Evolutionary conservation across 2,329 filamentous ascomycete genomes (phyloP).

Genomic region (Talaromyces atroroseus): DNA sequence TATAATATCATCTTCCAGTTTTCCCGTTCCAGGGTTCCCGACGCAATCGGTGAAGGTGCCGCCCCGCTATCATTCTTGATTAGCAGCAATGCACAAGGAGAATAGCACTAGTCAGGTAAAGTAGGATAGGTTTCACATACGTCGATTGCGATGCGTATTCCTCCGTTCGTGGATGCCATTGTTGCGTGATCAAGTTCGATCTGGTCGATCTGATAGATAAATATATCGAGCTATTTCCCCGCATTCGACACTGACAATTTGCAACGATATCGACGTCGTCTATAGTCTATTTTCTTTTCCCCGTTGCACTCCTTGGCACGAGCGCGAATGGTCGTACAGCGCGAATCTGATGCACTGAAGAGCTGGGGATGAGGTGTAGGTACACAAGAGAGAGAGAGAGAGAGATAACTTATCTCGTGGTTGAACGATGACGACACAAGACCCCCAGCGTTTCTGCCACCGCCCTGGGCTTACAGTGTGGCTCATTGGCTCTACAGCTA

Average conservation of each 20-base stretch:
- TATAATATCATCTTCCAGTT: constrained; percentile 67
- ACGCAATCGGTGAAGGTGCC: constrained; percentile 18
- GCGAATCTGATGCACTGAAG: neutral
- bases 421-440: constrained; percentile 6
- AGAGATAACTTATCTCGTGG: too few species aligned
- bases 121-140: constrained; percentile 5
- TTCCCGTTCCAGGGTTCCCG: constrained; percentile 53
- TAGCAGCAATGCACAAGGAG: constrained; percentile 1
- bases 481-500: too few species aligned
- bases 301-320: neutral
- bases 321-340: neutral
- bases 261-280: neutral
- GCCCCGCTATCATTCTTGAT: constrained; percentile 13
- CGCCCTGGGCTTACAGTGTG: too few species aligned
- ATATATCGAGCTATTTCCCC: neutral
- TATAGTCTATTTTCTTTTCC: neutral
- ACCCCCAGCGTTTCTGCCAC: constrained; percentile 7
- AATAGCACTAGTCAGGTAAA: too few species aligned
- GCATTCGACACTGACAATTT: neutral
- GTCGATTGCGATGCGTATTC: constrained; percentile 17
- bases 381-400: too few species aligned
- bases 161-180: constrained; percentile 6
- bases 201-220: neutral
- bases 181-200: neutral
- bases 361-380: neutral